Base-by-base conservation (phyloP, 2,329 filamentous ascomycete species). In the Dactylella cylindrospora region DNA sequence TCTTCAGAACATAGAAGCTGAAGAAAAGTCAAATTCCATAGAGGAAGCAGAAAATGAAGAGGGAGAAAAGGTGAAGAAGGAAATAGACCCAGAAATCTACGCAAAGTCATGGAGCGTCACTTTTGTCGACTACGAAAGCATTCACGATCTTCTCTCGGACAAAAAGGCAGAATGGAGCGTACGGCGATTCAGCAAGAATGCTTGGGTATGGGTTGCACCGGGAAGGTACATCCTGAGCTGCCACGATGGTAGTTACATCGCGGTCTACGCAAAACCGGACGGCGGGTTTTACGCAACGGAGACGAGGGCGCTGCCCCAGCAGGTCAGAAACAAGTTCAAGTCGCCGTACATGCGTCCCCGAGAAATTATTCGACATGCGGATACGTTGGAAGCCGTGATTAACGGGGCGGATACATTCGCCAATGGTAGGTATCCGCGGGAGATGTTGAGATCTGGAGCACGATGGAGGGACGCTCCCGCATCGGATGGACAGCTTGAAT, bases 81-180 rank as follows among this genome's bases (percentile, higher is more conserved):
- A 20, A 12, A 32, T 45, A n/a, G 19, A 66, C 53, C 41, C 39
- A 51, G 45, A 49, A 19, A 13, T 52, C 2, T 47, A 62, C 55
- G 20, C 49, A 20, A 22, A 29, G 7, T 22, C 38, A 6, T 64
- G 41, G 52, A 79, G 77, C 15, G 75, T 96, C 23, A 85, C 82
- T 0, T 95, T 97, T 69, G 91, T 88, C 5, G 88, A 95, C 68
- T 98, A 97, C 72, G 86, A 87, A 55, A 91, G 86, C 2, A 84
- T 98, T n/a, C 84, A 90, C 66, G 93, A 97, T 69, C 79, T 98
- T 10, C 85, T 98, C 28, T 80, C 84, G 36, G 91, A 97, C 71
- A 85, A 84, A 0, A 85, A 84, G 2, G 82, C 81, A 22, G 91
- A 97, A 69, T 78, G 78, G 36, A 93, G 93, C 89, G 97, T 1